Base-by-base conservation (phyloP, 2,329 filamentous ascomycete species). In the Boeremia lycopersici region DNA sequence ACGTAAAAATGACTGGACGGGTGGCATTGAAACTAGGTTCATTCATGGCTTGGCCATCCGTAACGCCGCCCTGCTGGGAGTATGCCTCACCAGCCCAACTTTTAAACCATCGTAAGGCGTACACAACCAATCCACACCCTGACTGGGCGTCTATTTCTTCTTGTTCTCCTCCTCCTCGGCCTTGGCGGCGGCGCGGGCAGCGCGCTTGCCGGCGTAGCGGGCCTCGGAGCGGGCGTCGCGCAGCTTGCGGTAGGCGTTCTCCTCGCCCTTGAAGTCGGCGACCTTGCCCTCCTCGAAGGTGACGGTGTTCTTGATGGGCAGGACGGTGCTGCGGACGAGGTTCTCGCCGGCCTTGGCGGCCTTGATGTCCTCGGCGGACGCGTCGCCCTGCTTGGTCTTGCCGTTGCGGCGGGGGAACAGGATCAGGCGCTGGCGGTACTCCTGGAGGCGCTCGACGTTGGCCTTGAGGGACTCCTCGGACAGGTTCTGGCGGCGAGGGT, bases 391-490 rank as follows among this genome's bases (percentile, higher is more conserved):
- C 91, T 96, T 97, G 83, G 89, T 86, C 83, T 95, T 72, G 82
- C 93, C 93, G 78, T 87, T 87, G 82, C 91, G 92, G 86, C 92
- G 91, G 78, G 95, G 95, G 86, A 99, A 97, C 78, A 99, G 87
- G 79, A 99, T 96, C 76, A 99, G 84, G 77, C 92, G 91, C 77
- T 89, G 87, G 84, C 89, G 90, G 92, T 96, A 99, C 79, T 91
- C 91, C 87, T 97, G 93, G 78, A 99, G 91, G 77, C 95, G 95
- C 80, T 90, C 90, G 74, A 99, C 93, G 83, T 99, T 99, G 85
- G 86, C 85, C 79, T 91, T 86, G 74, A 98, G 89, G 68, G 89
- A 90, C 87, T 98, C 95, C 84, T 96, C 91, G 77, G 89, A 95
- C 76, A 96, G 89, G 87, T 98, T 99, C 84, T 91, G 88, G 81